phyloP scores from a whole-genome alignment of 2,329 filamentous ascomycete genomes.

The Seiridium unicorne region DNA sequence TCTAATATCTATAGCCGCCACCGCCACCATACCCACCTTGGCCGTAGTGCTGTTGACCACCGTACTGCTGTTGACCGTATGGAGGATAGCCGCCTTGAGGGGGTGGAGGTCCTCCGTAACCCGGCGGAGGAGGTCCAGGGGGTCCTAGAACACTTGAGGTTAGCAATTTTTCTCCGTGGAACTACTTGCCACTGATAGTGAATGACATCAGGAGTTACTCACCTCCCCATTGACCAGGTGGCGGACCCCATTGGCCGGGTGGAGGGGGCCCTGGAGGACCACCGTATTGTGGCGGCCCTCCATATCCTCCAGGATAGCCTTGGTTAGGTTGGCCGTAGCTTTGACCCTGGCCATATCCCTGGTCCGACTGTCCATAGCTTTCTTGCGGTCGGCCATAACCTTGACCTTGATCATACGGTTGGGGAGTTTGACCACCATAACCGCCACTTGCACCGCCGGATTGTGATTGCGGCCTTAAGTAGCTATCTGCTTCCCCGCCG shows the following conservation, averaged over 20 bases:
- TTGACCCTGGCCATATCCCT: conserved; percentile 8
- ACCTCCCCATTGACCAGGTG: neutral
- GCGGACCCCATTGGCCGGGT: conserved; percentile 13
- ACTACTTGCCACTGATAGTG: too few relatives aligned
- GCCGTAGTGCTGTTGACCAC: neutral
- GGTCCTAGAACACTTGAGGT: neutral
- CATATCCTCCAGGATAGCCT: conserved; percentile 10
- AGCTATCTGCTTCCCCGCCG: conserved; percentile 17
- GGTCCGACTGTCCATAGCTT: conserved; percentile 1
- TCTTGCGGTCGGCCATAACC: conserved; percentile 7
- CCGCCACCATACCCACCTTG: neutral
- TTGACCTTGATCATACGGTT: conserved; percentile 11
- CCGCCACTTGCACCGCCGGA: conserved; percentile 13
- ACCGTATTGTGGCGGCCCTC: conserved; percentile 24
- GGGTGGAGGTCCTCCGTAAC: conserved; percentile 14
- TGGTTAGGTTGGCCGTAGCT: conserved; percentile 6
- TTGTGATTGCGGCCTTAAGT: conserved; percentile 6
- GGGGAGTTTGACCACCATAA: conserved; percentile 12
- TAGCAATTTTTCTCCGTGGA: too few relatives aligned
- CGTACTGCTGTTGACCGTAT: neutral
- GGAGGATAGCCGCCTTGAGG: conserved; percentile 9
- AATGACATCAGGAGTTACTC: neutral
- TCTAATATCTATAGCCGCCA: conserved; percentile 3
- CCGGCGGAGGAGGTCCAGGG: conserved; percentile 11
- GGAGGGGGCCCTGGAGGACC: neutral